Evolutionary conservation across 1,139 yeast species (phyloP).

Genomic region (Hyphopichia pseudoburtonii): DNA sequence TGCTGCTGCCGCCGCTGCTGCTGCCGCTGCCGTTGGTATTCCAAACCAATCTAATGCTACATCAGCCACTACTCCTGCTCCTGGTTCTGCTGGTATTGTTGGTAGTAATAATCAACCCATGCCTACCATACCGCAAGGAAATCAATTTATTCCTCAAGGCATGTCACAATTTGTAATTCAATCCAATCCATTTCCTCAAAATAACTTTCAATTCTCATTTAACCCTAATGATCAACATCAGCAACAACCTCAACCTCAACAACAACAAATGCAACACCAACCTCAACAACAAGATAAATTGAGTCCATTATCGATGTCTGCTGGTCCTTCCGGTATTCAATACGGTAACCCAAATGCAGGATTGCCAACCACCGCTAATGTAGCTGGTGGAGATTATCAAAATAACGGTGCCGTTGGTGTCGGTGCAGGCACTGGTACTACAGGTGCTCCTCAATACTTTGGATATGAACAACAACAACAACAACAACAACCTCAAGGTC

Average conservation of each 20-base stretch:
- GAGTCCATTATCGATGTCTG: constrained; percentile 23
- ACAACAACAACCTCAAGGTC: constrained; percentile 15
- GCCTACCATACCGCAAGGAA: constrained; percentile 2
- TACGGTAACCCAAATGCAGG: constrained; percentile 6
- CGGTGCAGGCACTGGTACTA: constrained; percentile 6
- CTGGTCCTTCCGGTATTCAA: background rate
- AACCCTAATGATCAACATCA: constrained; percentile 10
- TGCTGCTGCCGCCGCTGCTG: constrained; percentile 7
- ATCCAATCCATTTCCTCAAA: constrained; percentile 6
- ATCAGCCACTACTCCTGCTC: constrained; percentile 6
- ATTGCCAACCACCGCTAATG: constrained; percentile 12
- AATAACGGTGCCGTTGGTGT: too few species aligned
- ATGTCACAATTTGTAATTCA: constrained; percentile 6
- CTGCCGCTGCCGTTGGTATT: constrained; percentile 2
- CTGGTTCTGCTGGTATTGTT: background rate
- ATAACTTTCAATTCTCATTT: constrained; percentile 6
- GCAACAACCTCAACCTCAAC: constrained; percentile 16
- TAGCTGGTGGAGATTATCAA: too few species aligned
- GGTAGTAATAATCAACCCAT: background rate
- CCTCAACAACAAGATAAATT: constrained; percentile 22
- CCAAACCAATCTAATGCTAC: constrained; percentile 8
- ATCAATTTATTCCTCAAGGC: constrained; percentile 3
- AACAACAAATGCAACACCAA: constrained; percentile 13
- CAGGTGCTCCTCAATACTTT: constrained; percentile 2
- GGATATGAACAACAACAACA: constrained; percentile 14